Evolutionary conservation across 495 filamentous ascomycete species (phyloP).

Genomic region (Trichodelitschia bisporula): DNA sequence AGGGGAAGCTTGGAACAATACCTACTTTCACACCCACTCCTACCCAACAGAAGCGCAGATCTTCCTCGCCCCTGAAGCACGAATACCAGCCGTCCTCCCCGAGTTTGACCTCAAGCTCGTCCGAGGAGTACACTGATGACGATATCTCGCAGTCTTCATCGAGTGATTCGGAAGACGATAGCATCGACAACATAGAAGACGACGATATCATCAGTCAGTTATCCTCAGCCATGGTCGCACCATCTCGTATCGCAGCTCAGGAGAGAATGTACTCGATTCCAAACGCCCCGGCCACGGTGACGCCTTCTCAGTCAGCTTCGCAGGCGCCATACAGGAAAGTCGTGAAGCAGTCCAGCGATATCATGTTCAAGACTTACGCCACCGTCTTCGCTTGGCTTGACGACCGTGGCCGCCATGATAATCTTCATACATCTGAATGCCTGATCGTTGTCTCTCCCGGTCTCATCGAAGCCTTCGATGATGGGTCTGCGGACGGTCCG

Average conservation of each 20-base stretch:
- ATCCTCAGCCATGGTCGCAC: slow-evolving; percentile 1
- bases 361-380: slow-evolving; percentile 21
- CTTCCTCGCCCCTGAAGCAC: slow-evolving; percentile 89
- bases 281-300: slow-evolving; percentile 30
- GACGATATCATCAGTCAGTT: slow-evolving; percentile 19
- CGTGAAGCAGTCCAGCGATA: slow-evolving; percentile 38
- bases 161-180: slow-evolving; percentile 21
- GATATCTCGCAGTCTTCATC: slow-evolving; percentile 6
- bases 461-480: slow-evolving; percentile 52
- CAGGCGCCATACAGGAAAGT: slow-evolving; percentile 36
- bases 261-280: slow-evolving; percentile 21
- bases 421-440: slow-evolving; percentile 47
- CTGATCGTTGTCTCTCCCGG: slow-evolving; percentile 63
- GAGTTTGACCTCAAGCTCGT: slow-evolving; percentile 26
- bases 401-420: slow-evolving; percentile 58
- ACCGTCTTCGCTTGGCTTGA: slow-evolving; percentile 42
- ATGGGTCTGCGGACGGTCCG: slow-evolving; percentile 10
- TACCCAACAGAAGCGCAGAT: slow-evolving; percentile 27
- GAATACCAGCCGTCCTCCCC: slow-evolving; percentile 87
- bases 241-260: slow-evolving; percentile 14
- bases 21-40: slow-evolving; percentile 16
- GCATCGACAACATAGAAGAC: slow-evolving; percentile 25
- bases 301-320: slow-evolving; percentile 54
- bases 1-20: slow-evolving; percentile 22
- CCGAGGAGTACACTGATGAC: slow-evolving; percentile 10